These are phyloP conservation scores for Lonicera japonica DNA, from an alignment of 129 eudicot genomes.

Conservation along the genomic window DNA sequence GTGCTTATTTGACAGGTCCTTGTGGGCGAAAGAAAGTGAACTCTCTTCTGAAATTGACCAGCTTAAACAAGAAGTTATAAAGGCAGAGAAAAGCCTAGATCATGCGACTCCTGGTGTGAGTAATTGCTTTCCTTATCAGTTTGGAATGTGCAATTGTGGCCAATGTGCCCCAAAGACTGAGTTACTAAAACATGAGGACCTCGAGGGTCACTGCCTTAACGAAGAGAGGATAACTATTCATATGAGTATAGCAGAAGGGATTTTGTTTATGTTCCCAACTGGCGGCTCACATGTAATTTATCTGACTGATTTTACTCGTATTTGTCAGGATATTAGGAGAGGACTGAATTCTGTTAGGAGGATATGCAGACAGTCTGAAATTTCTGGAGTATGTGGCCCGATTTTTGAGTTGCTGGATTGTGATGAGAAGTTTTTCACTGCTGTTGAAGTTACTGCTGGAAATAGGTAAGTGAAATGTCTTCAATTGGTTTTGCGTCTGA, in stretches of 20 bases:
- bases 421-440: constrained; percentile 86
- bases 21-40: constrained; percentile 83
- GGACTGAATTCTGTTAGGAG: constrained; percentile 75
- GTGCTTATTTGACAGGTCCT: constrained; percentile 38
- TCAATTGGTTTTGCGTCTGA: not conserved
- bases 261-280: no score
- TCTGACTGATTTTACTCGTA: not conserved
- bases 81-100: constrained; percentile 92
- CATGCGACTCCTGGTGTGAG: constrained; percentile 99
- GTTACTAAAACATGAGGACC: not conserved
- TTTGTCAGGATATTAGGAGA: constrained; percentile 81
- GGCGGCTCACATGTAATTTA: no score
- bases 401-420: constrained; percentile 88
- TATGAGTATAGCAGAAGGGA: no score
- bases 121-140: constrained; percentile 4
- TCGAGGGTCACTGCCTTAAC: no score
- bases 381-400: constrained; percentile 81
- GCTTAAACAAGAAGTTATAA: constrained; percentile 72
- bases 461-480: constrained; percentile 53
- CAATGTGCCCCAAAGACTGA: not conserved
- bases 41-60: constrained; percentile 78
- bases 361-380: constrained; percentile 59
- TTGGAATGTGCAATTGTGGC: not conserved
- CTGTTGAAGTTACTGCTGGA: constrained; percentile 99
- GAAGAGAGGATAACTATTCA: no score